Evolutionary conservation across 208 protist species (phyloP).

Genomic region (Acanthamoeba sp.): DNA sequence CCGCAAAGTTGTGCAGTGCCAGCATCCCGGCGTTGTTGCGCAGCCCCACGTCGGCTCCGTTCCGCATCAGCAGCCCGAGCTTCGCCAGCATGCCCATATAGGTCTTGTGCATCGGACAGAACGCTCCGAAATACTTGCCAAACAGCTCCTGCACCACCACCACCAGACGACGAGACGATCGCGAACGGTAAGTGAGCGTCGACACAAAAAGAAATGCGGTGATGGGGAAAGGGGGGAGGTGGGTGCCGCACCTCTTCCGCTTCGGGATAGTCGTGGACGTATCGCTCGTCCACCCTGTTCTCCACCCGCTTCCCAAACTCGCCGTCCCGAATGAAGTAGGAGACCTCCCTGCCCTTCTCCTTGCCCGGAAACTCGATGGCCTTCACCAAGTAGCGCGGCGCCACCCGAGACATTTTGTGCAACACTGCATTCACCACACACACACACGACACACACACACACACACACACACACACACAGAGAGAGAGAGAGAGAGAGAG

Average conservation of each 20-base stretch:
- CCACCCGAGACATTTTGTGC: conserved; percentile 48
- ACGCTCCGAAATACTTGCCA: background rate
- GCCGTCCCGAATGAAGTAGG: conserved; percentile 43
- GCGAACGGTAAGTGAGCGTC: background rate
- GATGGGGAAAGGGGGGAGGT: background rate
- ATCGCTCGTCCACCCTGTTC: conserved; percentile 37
- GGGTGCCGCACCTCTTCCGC: background rate
- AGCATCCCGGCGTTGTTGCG: conserved; percentile 50
- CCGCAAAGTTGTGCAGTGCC: conserved; percentile 43
- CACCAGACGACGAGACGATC: background rate
- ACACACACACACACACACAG: no score
- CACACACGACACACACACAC: no score
- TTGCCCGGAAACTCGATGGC: conserved; percentile 29
- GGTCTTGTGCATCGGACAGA: conserved; percentile 25
- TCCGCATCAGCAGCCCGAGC: conserved; percentile 30
- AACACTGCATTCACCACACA: background rate
- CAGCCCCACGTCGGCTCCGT: background rate
- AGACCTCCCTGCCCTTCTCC: conserved; percentile 19
- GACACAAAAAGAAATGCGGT: background rate
- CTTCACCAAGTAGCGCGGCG: background rate
- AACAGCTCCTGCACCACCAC: conserved; percentile 30
- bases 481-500: no score
- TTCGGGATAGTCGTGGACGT: conserved; percentile 29
- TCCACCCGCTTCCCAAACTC: conserved; percentile 47
- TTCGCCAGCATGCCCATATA: conserved; percentile 15